Base-by-base conservation (phyloP, 768 basidiomycete genomes). In the Mycena rebaudengoi region DNA sequence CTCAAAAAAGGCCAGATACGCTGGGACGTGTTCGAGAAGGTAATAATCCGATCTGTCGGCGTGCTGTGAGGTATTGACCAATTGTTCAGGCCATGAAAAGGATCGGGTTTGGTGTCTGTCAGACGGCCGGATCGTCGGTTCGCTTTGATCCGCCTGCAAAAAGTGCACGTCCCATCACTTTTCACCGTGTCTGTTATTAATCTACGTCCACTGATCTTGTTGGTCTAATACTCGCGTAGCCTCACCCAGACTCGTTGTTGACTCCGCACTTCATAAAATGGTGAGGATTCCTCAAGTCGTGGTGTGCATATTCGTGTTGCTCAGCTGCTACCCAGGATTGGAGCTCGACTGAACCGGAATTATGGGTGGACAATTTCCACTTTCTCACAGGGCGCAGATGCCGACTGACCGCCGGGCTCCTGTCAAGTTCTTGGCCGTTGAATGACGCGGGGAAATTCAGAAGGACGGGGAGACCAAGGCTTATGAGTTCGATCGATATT, bases 141-240 rank as follows among this genome's bases (percentile, higher is more conserved):
- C 56, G 56, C 6, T 58, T 58, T 33, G 56, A 58, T 23, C 56
- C 56, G 5, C 56, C 56, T 21, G 56, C 56, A 10, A 7, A n/a
- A 7, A 46, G 43, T n/a, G 56, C 56, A 12, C 13, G 56, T n/a
- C 56, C 56, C 21, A 46, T 58, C 21, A 58, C 56, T 11, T 62
- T 62, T n/a, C 61, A 62, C n/a, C 61, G 61, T 7, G 61, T 62
- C 16, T 21, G 60, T n/a, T n/a, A n/a, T 53, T 2, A 4, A 28
- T 23, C 40, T 39, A 1, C 40, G 16, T 14, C 30, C 12, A 8
- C 4, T 39, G 13, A 5, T 11, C 7, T 28, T 6, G 6, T 4
- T 29, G 23, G 21, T 25, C n/a, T 30, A 16, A 45, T 7, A 11
- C 18, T 32, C n/a, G 13, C 2, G n/a, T 32, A 60, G 49, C 50